Evolutionary conservation across 768 basidiomycete genomes (phyloP).

Genomic region (Gymnopilus dilepis): DNA sequence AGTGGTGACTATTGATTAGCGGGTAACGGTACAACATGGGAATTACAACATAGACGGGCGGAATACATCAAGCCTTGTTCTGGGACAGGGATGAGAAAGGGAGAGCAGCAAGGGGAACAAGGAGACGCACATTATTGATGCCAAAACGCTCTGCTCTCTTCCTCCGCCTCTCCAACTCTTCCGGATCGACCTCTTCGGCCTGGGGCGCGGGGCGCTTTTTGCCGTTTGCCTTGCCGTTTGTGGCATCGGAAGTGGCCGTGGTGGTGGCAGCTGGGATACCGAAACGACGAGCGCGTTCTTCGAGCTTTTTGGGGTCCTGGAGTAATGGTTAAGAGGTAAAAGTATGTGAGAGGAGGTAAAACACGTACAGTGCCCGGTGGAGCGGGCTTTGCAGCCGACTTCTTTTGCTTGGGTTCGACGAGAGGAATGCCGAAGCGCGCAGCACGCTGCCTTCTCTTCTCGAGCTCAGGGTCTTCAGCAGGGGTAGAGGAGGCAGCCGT

Average conservation of each 20-base stretch:
- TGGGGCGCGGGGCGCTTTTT: conserved; percentile 40
- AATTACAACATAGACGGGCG: conserved; percentile 9
- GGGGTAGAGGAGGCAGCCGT: conserved; percentile 9
- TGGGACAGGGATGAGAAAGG: conserved; percentile 8
- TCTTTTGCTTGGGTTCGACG: conserved; percentile 45
- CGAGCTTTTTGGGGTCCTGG: conserved; percentile 56
- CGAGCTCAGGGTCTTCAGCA: conserved; percentile 53
- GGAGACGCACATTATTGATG: conserved; percentile 27
- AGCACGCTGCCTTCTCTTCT: conserved; percentile 64
- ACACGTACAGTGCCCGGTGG: conserved; percentile 33
- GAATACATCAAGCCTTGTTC: conserved; percentile 23
- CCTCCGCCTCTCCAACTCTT: conserved; percentile 60
- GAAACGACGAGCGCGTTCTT: conserved; percentile 62
- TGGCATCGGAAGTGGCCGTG: conserved; percentile 12
- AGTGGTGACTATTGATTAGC: conserved; percentile 19
- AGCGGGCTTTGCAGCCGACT: conserved; percentile 12
- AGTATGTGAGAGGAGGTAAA: not conserved
- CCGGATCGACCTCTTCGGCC: conserved; percentile 52
- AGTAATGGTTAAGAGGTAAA: conserved; percentile 1
- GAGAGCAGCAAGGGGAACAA: not conserved
- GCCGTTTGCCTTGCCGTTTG: conserved; percentile 17
- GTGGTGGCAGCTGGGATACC: conserved; percentile 33
- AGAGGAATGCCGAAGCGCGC: conserved; percentile 75
- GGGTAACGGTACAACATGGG: conserved; percentile 21
- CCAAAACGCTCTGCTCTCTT: conserved; percentile 75